phyloP scores from a whole-genome alignment of 2,329 filamentous ascomycete genomes.

The Talaromyces sp. region DNA sequence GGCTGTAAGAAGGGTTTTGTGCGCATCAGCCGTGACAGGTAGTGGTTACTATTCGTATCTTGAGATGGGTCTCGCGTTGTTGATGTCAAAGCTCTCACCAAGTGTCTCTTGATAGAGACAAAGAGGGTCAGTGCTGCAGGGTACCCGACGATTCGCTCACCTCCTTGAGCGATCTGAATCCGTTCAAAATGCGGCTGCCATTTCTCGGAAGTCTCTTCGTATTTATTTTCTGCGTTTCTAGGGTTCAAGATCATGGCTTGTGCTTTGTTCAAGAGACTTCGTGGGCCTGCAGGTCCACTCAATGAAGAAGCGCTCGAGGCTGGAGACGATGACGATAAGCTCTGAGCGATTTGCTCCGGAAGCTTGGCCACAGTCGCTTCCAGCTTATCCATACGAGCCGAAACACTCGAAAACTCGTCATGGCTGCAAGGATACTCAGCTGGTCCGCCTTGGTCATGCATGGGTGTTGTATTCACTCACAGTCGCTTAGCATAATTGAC shows the following conservation, averaged over 20 bases:
- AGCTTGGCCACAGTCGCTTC: constrained; percentile 5
- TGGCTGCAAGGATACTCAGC: constrained; percentile 1
- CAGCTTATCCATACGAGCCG: constrained; percentile 6
- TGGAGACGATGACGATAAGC: neutral
- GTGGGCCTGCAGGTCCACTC: neutral
- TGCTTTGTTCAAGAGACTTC: neutral
- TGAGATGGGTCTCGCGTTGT: neutral
- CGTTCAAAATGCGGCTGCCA: constrained; percentile 5
- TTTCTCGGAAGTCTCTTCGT: neutral
- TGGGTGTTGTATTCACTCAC: neutral
- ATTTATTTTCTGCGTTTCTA: neutral
- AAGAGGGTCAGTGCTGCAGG: constrained; percentile 9
- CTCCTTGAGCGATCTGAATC: constrained; percentile 9
- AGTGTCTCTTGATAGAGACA: constrained; percentile 1
- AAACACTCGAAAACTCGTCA: constrained; percentile 11
- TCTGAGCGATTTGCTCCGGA: constrained; percentile 5
- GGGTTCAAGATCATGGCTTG: neutral
- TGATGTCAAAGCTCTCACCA: constrained; percentile 1
- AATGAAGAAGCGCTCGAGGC: neutral
- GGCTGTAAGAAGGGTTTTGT: neutral
- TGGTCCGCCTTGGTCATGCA: neutral
- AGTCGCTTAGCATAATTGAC: constrained; percentile 13
- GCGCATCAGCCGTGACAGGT: neutral
- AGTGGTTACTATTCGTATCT: neutral
- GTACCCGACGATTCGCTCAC: constrained; percentile 4